Evolutionary conservation across 2,329 filamentous ascomycete genomes (phyloP), one percentile per base, ranked within the genome.

Genomic region (Talaromyces sp.): DNA sequence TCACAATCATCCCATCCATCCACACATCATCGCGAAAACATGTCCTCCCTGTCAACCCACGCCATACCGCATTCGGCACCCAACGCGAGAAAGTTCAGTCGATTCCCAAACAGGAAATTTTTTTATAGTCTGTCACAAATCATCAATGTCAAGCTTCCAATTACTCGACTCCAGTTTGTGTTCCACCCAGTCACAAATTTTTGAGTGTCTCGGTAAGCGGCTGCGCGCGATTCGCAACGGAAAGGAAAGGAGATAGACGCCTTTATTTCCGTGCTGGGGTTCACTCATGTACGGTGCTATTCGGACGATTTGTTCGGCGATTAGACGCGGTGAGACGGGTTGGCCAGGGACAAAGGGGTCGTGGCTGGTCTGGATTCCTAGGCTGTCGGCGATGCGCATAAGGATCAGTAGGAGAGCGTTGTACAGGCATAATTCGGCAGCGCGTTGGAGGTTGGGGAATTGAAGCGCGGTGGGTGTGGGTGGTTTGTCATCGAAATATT

Each of bases 221-320:
- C 32, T 27, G 28, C 22, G 54, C 28, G 54, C 54, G 42, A 56
- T 56, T n/a, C 36, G 54, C 19, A 56, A 33, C 8, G 54, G 54
- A 39, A 56, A 56, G 17, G 54, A 56, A 42, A 56, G 54, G 13
- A 56, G 54, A 27, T 56, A 56, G 13, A 56, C 22, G 17, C 54
- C 33, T 39, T 56, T 56, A 39, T 56, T 56, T 17, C 54, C 54
- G 39, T 56, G 54, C 32, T 56, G 54, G 17, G 13, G 9, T 9
- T 42, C 17, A 13, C 32, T 33, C 54, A 56, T 56, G 11, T 42
- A 56, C 22, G 54, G 54, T 36, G 54, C 32, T 27, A 56, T 22
- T 17, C 39, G 54, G 22, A n/a, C 22, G 42, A 56, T 44, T 39
- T 56, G 33, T 47, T 47, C 42, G 42, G 42, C 42, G 17, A 47